Conservation (phyloP, 495 filamentous ascomycete genomes). For the Xylaria intraflava region DNA sequence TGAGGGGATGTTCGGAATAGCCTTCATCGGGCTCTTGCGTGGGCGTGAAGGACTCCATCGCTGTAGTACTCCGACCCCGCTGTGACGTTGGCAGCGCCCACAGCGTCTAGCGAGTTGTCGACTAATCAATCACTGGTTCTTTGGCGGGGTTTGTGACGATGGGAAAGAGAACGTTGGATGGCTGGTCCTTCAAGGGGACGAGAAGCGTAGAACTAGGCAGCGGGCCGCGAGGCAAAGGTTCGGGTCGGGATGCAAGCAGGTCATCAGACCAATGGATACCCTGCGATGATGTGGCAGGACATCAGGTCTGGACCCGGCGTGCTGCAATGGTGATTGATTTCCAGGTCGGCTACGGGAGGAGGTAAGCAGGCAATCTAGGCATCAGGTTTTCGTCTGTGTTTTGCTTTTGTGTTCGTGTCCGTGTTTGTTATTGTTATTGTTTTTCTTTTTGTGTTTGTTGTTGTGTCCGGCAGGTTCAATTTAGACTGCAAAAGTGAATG, state of each 20-base stretch:
- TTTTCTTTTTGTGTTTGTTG: no score
- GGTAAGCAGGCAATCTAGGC: neutral
- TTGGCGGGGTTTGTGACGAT: neutral
- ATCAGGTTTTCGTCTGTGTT: no score
- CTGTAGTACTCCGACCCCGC: neutral
- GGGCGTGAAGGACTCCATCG: conserved; percentile 32
- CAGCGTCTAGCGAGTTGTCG: conserved; percentile 6
- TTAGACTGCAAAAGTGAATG: no score
- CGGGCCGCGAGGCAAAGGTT: neutral
- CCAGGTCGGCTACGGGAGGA: no score
- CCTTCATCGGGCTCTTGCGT: conserved; percentile 49
- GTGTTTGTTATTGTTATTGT: neutral
- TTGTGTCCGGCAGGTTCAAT: no score
- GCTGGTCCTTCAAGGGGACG: neutral
- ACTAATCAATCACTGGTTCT: conserved; percentile 2
- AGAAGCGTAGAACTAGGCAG: neutral
- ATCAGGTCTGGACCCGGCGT: neutral
- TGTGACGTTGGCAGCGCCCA: neutral
- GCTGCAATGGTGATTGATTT: neutral
- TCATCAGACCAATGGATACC: conserved; percentile 5
- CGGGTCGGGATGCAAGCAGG: conserved; percentile 4
- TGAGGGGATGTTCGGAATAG: conserved; percentile 53
- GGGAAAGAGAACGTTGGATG: neutral
- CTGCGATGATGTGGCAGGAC: neutral
- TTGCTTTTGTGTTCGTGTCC: neutral